phyloP scores from a whole-genome alignment of 2,329 filamentous ascomycete genomes.

The Sporothrix humicola region DNA sequence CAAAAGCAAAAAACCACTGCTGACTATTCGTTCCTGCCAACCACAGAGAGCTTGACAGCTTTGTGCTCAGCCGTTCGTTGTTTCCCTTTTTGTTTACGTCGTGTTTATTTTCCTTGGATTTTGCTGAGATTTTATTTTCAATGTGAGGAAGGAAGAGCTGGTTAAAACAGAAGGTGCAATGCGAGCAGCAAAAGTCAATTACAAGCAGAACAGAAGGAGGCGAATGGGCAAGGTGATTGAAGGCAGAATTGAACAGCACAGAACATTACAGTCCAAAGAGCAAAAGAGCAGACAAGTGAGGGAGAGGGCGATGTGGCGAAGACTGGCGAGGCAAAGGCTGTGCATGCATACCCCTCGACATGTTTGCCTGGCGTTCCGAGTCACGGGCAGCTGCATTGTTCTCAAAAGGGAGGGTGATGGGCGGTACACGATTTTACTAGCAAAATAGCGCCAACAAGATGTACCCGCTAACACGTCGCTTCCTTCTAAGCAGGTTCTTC shows the following conservation, averaged over 20 bases:
- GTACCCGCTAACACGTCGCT: conserved; percentile 5
- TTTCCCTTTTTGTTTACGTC: neutral
- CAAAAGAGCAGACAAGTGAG: neutral
- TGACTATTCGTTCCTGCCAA: conserved; percentile 15
- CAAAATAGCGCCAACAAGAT: neutral
- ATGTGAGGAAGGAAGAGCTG: neutral
- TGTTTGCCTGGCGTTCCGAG: conserved; percentile 26
- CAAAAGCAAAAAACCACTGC: neutral
- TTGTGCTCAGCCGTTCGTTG: neutral
- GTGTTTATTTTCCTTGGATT: neutral
- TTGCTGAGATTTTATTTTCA: neutral
- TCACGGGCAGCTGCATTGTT: neutral
- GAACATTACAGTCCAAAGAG: neutral
- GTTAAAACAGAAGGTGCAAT: neutral
- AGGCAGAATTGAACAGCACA: neutral
- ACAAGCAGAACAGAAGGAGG: neutral
- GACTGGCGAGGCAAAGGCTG: conserved; percentile 29
- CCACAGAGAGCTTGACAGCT: neutral
- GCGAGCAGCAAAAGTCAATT: neutral
- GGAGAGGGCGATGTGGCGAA: conserved; percentile 17
- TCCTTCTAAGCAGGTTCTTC: neutral
- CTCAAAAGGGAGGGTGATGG: neutral
- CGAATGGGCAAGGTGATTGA: neutral
- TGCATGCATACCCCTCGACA: conserved; percentile 18
- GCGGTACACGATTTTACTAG: neutral